These are phyloP conservation scores for Tulasnella sp. DNA, from an alignment of 768 basidiomycete genomes.

Conservation along the genomic window DNA sequence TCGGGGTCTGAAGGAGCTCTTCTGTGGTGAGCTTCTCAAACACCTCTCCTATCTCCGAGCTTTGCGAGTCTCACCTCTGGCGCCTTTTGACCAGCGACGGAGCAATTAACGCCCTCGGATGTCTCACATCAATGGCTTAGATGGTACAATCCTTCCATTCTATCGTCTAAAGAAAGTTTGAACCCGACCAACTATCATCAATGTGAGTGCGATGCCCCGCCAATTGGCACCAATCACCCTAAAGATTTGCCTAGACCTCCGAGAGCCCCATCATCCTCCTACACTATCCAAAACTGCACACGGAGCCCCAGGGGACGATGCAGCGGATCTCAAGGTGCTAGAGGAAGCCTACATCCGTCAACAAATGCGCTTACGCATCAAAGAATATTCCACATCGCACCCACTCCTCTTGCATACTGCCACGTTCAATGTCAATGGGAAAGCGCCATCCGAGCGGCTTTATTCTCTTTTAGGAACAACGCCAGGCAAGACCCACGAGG, in stretches of 20 bases:
- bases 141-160: conserved; percentile 18
- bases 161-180: neutral
- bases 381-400: conserved; percentile 30
- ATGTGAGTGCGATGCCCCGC: neutral
- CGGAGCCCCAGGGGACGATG: conserved; percentile 60
- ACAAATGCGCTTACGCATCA: conserved; percentile 33
- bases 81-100: neutral
- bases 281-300: conserved; percentile 57
- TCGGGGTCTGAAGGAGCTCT: neutral
- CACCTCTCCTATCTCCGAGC: neutral
- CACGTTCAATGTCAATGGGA: conserved; percentile 84
- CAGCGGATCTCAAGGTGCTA: conserved; percentile 53
- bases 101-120: neutral
- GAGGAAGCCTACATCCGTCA: conserved; percentile 62
- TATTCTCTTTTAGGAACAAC: conserved; percentile 56
- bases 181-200: conserved; percentile 9
- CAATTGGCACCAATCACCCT: neutral
- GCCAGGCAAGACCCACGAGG: neutral
- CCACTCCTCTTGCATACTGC: conserved; percentile 53
- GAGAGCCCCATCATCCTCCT: neutral
- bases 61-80: neutral
- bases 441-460: conserved; percentile 66
- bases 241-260: conserved; percentile 7
- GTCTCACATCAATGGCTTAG: conserved; percentile 20
- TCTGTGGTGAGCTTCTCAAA: neutral